Base-by-base conservation (phyloP, 176 grass and related monocot species). In the Avena eriantha region DNA sequence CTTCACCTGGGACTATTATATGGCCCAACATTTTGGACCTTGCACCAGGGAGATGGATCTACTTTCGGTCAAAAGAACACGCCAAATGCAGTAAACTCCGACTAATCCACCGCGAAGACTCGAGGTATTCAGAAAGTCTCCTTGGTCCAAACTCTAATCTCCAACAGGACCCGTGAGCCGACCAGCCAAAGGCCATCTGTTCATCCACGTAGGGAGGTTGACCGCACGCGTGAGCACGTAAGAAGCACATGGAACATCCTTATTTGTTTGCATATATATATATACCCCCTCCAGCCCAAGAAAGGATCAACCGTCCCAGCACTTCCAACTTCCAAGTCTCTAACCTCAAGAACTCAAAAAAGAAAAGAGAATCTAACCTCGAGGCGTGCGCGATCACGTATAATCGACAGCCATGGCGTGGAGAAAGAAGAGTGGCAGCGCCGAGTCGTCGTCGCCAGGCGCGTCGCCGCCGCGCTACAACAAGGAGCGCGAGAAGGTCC, bases 371-470 rank as follows among this genome's bases (percentile, higher is more conserved):
- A 41, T 41, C 39, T 41, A 41, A 41, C 39, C 39, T 41, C 39
- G 39, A 7, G 39, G 39, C 36, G 5, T 5, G 36, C 36, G 10
- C 16, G 6, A 12, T 29, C 69, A 36, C 35, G 5, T 23, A 19
- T n/a, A 12, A 15, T 11, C 7, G 8, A 64, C 16, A 15, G 10
- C 12, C 59, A 88, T 91, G 86, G 7, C 11, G 63, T 91, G 90
- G 90, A 82, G 79, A 34, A 88, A 21, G 59, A 92, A 83, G 79
- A 70, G 7, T 9, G 29, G 60, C 22, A 4, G 61, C 54, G n/a
- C 4, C 6, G 5, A 21, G 58, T 21, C 66, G 4, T 19, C 57
- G 9, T 41, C 39, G 43, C 80, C 2, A 6, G 24, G 24, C 26
- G 7, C 59, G 19, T 49, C 54, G 69, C 54, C 54, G 69, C 54